Conservation (phyloP, 2,329 filamentous ascomycete species). For the Diaporthe sp. region DNA sequence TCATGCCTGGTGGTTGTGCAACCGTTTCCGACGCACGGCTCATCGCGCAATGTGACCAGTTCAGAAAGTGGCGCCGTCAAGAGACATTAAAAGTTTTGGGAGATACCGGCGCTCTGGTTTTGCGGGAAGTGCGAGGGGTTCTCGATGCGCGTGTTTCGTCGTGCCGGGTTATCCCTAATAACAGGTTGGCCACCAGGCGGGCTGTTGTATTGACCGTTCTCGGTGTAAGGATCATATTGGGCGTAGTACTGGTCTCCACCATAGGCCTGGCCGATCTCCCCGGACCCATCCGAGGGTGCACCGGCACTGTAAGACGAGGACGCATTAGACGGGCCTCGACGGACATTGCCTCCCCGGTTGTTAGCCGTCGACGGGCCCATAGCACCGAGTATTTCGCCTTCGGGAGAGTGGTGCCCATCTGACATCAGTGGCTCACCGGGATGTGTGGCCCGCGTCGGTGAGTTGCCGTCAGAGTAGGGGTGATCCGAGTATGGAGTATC, state of each 20-base stretch:
- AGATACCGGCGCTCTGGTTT: conserved; percentile 88
- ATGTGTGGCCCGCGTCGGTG: conserved; percentile 74
- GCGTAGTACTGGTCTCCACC: conserved; percentile 67
- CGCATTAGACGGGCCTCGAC: conserved; percentile 92
- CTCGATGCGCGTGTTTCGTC: conserved; percentile 95
- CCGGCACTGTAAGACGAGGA: conserved; percentile 94
- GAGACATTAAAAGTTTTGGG: conserved; percentile 86
- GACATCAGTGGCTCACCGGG: conserved; percentile 75
- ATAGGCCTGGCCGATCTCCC: conserved; percentile 62
- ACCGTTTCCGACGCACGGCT: conserved; percentile 23
- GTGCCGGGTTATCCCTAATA: conserved; percentile 91
- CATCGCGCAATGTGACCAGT: conserved; percentile 5
- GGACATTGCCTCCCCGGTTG: conserved; percentile 78
- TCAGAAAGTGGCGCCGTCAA: neutral
- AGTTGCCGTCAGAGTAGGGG: conserved; percentile 54
- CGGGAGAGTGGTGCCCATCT: conserved; percentile 67
- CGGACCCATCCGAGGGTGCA: conserved; percentile 78
- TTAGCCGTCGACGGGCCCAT: conserved; percentile 80
- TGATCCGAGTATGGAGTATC: conserved; percentile 82
- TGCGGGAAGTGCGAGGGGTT: conserved; percentile 90
- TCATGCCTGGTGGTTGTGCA: conserved; percentile 33
- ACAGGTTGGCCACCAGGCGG: conserved; percentile 74
- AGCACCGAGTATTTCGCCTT: conserved; percentile 85
- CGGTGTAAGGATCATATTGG: conserved; percentile 71
- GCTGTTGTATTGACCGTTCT: conserved; percentile 52